Evolutionary conservation across 768 basidiomycete species (phyloP), one percentile per base, ranked within the genome.

Genomic region (Cystobasidium onofrii): DNA sequence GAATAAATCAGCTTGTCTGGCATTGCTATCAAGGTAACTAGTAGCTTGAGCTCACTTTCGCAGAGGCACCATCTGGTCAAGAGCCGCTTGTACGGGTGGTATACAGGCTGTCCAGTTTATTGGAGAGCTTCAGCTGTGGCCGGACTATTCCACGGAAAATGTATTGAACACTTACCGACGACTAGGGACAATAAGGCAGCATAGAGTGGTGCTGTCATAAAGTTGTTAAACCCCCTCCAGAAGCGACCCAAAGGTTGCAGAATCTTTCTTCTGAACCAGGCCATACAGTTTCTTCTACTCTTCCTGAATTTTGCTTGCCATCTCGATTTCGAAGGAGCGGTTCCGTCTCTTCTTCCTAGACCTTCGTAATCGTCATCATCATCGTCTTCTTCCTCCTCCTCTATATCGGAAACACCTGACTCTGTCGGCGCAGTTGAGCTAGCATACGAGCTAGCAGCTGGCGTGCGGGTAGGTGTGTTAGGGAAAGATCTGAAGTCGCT

Each of bases 191-290:
- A 62, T 0, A 79, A 61, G 0, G 77, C 78, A 13, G 77, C 78
- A 39, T 75, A 75, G 46, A 94, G 85, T 0, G 93, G 92, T 0
- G 88, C 89, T 0, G 93, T 94, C 89, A 96, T 91, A 81, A 92
- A 91, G 25, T 85, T 84, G 78, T 86, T 85, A 77, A 88, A 81
- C 60, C 10, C 77, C 64, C 7, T 52, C 1, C 46, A 55, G 31
- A 77, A 63, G 25, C 55, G 65, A n/a, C 54, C 62, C 20, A 73
- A 10, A n/a, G 77, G 76, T 33, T 39, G 61, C 69, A 62, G 43
- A 4, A 74, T 69, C 72, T 52, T 81, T 78, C 78, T 78, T 78
- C 78, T 80, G 79, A 60, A 33, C 31, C 72, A 79, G 76, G 33
- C 76, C 78, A 74, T 76, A 73, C 34, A 72, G 76, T 31, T 75